Percentiles rank a stretch among this genome's conserved stretches.
These are phyloP conservation scores for Backusella macrospora DNA, from an alignment of 192 early-diverging fungal species.

Conservation along the genomic window DNA sequence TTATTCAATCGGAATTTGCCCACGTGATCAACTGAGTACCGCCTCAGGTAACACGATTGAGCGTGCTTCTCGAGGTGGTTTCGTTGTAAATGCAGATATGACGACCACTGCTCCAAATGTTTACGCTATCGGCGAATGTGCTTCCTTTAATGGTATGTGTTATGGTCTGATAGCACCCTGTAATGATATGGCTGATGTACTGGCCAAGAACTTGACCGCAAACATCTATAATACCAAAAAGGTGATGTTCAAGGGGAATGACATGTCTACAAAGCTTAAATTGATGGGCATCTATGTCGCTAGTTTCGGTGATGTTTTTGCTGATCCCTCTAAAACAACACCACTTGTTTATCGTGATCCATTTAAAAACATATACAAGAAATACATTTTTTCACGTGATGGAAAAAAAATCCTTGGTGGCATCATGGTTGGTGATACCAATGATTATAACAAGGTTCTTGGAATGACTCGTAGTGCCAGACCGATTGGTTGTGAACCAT, in stretches of 20 bases:
- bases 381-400: slow-evolving; percentile 61
- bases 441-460: slow-evolving; percentile 65
- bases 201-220: slow-evolving; percentile 53
- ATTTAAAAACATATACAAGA: slow-evolving; percentile 61
- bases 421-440: slow-evolving; percentile 70
- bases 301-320: slow-evolving; percentile 72
- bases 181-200: slow-evolving; percentile 74
- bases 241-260: slow-evolving; percentile 51
- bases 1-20: slow-evolving; percentile 59
- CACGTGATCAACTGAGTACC: slow-evolving; percentile 55
- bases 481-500: slow-evolving; percentile 50
- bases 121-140: slow-evolving; percentile 70
- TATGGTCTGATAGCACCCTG: slow-evolving; percentile 71
- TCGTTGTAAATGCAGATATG: slow-evolving; percentile 57
- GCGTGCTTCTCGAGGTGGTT: slow-evolving; percentile 57
- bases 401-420: slow-evolving; percentile 69
- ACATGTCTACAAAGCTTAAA: slow-evolving; percentile 72
- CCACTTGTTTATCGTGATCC: slow-evolving; percentile 54
- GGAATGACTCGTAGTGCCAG: slow-evolving; percentile 55
- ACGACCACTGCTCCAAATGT: slow-evolving; percentile 46
- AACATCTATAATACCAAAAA: slow-evolving; percentile 26
- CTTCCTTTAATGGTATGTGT: slow-evolving; percentile 43
- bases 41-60: slow-evolving; percentile 27
- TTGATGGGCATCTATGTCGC: slow-evolving; percentile 71
- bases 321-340: slow-evolving; percentile 35